phyloP scores from a whole-genome alignment of 306 rosid genomes.

The Datisca glomerata region DNA sequence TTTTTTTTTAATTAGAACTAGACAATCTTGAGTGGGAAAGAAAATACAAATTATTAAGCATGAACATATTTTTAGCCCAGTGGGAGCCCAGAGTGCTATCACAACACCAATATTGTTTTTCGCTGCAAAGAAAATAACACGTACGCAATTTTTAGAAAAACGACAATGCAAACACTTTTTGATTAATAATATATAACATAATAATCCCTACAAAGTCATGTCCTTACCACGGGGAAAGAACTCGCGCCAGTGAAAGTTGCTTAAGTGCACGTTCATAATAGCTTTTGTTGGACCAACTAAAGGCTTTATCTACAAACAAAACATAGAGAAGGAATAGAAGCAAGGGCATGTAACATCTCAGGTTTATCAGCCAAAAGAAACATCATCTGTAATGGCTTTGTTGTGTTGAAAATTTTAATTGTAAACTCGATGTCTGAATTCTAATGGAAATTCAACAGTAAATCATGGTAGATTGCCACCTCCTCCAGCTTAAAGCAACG shows the following conservation, averaged over 20 bases:
- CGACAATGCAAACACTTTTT: not conserved
- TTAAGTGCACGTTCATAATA: conserved; percentile 60
- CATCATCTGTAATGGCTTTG: too few species aligned
- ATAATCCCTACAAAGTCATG: not conserved
- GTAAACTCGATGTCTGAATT: too few species aligned
- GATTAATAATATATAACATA: not conserved
- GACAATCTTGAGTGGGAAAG: not conserved
- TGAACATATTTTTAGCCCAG: conserved; percentile 16
- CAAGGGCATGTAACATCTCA: too few species aligned
- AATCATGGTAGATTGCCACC: too few species aligned
- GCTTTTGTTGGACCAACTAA: conserved; percentile 84
- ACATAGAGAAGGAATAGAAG: conserved; percentile 5
- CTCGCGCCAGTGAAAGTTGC: conserved; percentile 83
- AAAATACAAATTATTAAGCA: not conserved
- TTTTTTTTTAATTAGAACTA: not conserved
- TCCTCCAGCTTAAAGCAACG: too few species aligned
- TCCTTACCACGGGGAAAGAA: conserved; percentile 82
- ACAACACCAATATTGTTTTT: conserved; percentile 92
- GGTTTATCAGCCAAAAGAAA: too few species aligned
- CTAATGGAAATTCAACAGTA: too few species aligned
- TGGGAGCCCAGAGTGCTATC: conserved; percentile 95
- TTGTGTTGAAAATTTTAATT: too few species aligned
- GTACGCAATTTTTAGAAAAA: too few species aligned
- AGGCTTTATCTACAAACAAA: conserved; percentile 66
- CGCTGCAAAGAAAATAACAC: conserved; percentile 42